Percentiles rank a stretch among this genome's conserved stretches.
Conservation (phyloP, 1,139 yeast species). For the Pichia sp. region DNA sequence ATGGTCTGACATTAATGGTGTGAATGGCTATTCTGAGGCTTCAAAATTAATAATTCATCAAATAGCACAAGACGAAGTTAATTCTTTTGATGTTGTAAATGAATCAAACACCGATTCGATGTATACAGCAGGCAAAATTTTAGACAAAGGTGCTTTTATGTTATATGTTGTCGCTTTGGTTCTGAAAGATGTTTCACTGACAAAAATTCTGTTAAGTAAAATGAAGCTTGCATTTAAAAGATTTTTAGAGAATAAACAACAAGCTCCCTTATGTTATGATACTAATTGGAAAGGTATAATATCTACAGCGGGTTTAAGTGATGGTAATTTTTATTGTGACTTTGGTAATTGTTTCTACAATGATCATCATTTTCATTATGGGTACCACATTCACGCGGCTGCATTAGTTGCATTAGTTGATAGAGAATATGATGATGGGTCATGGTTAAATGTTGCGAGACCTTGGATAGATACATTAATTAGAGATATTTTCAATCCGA, state of each 20-base stretch:
- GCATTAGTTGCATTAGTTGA: constrained; percentile 60
- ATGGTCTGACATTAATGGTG: constrained; percentile 37
- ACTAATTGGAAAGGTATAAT: constrained; percentile 68
- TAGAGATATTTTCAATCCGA: constrained; percentile 69
- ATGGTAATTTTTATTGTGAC: constrained; percentile 46
- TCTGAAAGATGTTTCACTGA: constrained; percentile 42
- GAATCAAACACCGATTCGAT: constrained; percentile 64
- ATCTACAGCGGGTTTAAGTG: constrained; percentile 54
- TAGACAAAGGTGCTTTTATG: constrained; percentile 71
- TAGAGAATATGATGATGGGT: constrained; percentile 35
- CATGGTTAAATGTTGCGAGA: constrained; percentile 47
- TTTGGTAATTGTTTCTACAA: constrained; percentile 74
- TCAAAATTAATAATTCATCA: constrained; percentile 37
- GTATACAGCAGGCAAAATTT: constrained; percentile 70
- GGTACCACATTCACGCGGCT: constrained; percentile 69
- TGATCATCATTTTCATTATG: constrained; percentile 80
- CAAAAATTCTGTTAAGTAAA: constrained; percentile 42
- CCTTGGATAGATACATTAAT: constrained; percentile 54
- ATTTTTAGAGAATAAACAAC: constrained; percentile 51
- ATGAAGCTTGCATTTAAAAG: constrained; percentile 54
- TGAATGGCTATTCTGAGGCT: constrained; percentile 34
- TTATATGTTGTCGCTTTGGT: constrained; percentile 56
- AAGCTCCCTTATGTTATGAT: constrained; percentile 60
- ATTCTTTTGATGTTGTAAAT: constrained; percentile 44
- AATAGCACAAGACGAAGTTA: constrained; percentile 49